A percentile compares a stretch with the other conserved stretches of the same genome.
Evolutionary conservation across 2,329 filamentous ascomycete species (phyloP).

Genomic region (Xylariaceae sp.): DNA sequence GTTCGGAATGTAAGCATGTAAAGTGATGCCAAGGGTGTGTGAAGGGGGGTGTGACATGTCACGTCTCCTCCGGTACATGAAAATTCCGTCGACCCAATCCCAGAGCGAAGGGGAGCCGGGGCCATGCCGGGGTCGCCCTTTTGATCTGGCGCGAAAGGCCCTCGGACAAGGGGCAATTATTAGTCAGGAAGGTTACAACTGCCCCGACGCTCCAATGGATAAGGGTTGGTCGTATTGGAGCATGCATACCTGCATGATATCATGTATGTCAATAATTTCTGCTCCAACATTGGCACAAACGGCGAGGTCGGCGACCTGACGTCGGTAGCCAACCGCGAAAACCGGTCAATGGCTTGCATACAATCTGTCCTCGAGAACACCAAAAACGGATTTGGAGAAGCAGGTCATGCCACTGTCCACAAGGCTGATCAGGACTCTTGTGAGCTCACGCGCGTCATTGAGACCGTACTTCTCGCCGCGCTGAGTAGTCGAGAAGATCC

Average conservation of each 20-base stretch:
- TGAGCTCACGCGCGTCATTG: too few species aligned
- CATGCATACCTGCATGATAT: conserved; percentile 10
- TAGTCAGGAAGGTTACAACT: not conserved
- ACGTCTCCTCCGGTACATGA: not conserved
- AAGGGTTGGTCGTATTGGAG: conserved; percentile 5
- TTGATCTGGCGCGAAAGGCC: not conserved
- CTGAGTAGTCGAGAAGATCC: too few species aligned
- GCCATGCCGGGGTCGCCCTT: not conserved
- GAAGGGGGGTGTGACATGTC: not conserved
- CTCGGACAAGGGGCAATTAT: conserved; percentile 2
- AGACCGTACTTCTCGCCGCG: too few species aligned
- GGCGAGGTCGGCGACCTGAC: conserved; percentile 16
- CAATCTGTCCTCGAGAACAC: not conserved
- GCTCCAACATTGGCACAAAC: conserved; percentile 8
- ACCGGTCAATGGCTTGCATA: conserved; percentile 17
- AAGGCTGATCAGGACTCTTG: conserved; percentile 9
- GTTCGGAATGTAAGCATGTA: not conserved
- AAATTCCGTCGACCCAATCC: not conserved
- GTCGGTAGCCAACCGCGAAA: conserved; percentile 1
- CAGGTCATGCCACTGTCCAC: conserved; percentile 4
- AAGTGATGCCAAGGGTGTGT: not conserved
- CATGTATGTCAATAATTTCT: conserved; percentile 10
- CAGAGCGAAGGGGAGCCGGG: too few species aligned
- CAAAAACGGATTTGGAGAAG: not conserved
- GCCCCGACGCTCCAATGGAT: not conserved